phyloP scores from a whole-genome alignment of 495 filamentous ascomycete species.

The Stereocaulon alpinum region DNA sequence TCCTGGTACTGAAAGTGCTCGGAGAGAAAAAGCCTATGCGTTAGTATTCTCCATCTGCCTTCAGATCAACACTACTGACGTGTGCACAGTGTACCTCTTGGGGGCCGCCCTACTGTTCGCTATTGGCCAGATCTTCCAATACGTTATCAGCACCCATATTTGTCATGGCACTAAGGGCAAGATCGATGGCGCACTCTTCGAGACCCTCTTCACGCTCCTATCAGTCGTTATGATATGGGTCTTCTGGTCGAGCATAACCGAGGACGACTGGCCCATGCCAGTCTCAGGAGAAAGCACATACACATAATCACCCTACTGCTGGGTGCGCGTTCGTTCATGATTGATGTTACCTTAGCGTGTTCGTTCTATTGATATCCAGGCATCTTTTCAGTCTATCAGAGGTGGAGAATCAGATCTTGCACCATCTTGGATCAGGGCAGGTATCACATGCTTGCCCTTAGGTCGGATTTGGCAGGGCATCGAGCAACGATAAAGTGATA shows the following conservation, averaged over 20 bases:
- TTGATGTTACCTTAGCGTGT: conserved; percentile 23
- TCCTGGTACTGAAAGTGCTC: conserved; percentile 73
- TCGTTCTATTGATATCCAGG: background rate
- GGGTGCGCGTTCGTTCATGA: conserved; percentile 8
- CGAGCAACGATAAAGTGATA: background rate
- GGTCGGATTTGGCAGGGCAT: background rate
- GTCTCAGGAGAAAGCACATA: conserved; percentile 35
- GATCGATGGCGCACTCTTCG: conserved; percentile 88
- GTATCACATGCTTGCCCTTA: background rate
- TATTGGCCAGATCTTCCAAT: conserved; percentile 89
- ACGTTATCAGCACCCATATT: conserved; percentile 82
- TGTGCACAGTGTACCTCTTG: conserved; percentile 55
- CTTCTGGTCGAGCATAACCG: conserved; percentile 98
- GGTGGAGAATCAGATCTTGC: background rate
- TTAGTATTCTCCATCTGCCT: conserved; percentile 30
- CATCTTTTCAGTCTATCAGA: background rate
- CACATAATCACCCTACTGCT: conserved; percentile 27
- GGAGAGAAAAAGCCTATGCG: conserved; percentile 81
- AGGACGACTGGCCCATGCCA: conserved; percentile 92
- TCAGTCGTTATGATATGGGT: conserved; percentile 76
- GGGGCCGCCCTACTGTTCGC: conserved; percentile 72
- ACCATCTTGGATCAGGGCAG: conserved; percentile 4
- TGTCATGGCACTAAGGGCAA: conserved; percentile 70
- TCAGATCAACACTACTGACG: background rate
- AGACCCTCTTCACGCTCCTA: conserved; percentile 82